A percentile compares a stretch with the other conserved stretches of the same genome.
These are phyloP conservation scores for Tuber aestivum DNA, from an alignment of 495 filamentous ascomycete species.

Conservation along the genomic window DNA sequence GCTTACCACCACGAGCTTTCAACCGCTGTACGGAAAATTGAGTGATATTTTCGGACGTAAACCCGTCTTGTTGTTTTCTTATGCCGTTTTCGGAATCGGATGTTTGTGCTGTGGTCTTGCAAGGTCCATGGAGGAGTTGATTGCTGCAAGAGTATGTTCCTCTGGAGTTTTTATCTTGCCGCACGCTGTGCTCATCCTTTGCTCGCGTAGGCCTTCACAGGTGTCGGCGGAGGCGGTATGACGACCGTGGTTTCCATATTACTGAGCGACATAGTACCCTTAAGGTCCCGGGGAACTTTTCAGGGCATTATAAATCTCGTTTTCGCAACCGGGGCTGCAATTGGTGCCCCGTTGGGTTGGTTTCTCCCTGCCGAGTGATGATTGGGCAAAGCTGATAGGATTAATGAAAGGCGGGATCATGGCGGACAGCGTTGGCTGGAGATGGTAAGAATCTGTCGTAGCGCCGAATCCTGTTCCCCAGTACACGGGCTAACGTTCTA, in stretches of 20 bases:
- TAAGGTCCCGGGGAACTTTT: constrained; percentile 72
- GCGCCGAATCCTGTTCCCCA: not conserved
- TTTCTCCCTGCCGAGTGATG: not conserved
- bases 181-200: not conserved
- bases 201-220: constrained; percentile 50
- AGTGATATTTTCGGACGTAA: constrained; percentile 84
- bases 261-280: constrained; percentile 67
- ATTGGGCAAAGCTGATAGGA: constrained; percentile 12
- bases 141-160: constrained; percentile 50
- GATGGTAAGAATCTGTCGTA: constrained; percentile 54
- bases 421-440: constrained; percentile 72
- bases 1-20: constrained; percentile 71
- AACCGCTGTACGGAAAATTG: constrained; percentile 71
- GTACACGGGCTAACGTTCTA: constrained; percentile 6
- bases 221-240: constrained; percentile 82
- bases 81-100: constrained; percentile 67
- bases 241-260: constrained; percentile 72
- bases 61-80: constrained; percentile 63
- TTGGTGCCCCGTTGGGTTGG: constrained; percentile 65
- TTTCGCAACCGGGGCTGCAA: constrained; percentile 62
- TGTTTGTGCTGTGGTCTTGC: constrained; percentile 68
- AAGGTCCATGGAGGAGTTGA: constrained; percentile 62
- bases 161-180: not conserved
- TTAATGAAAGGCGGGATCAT: constrained; percentile 53
- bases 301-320: constrained; percentile 81